Conservation (phyloP, 371 early-diverging fungal genomes). For the Mortierella polycephala region DNA sequence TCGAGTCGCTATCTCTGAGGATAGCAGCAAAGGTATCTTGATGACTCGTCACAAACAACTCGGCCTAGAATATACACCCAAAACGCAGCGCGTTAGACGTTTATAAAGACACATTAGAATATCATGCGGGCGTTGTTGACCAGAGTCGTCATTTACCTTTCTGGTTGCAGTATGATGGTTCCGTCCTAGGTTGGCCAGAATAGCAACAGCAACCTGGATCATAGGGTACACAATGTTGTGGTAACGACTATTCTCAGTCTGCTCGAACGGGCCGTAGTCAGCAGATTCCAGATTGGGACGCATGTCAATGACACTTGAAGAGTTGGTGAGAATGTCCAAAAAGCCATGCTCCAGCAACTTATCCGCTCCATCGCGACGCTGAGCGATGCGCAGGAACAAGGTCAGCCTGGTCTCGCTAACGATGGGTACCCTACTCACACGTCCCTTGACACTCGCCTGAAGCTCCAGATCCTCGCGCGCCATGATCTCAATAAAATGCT, state of each 20-base stretch:
- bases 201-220: slow-evolving; percentile 52
- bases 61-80: slow-evolving; percentile 29
- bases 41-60: slow-evolving; percentile 50
- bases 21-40: slow-evolving; percentile 52
- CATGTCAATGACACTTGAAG: slow-evolving; percentile 74
- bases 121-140: neutral
- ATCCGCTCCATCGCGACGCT: slow-evolving; percentile 79
- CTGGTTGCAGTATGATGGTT: slow-evolving; percentile 48
- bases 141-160: slow-evolving; percentile 25
- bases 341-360: slow-evolving; percentile 79
- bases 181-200: slow-evolving; percentile 51
- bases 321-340: slow-evolving; percentile 81
- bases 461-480: slow-evolving; percentile 75
- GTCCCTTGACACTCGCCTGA: slow-evolving; percentile 65
- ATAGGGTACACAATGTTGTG: slow-evolving; percentile 55
- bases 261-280: slow-evolving; percentile 53
- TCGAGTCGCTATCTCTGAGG: slow-evolving; percentile 36
- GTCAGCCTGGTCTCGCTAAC: slow-evolving; percentile 88
- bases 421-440: slow-evolving; percentile 67
- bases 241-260: slow-evolving; percentile 51
- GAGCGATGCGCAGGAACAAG: slow-evolving; percentile 81
- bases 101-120: neutral
- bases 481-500: slow-evolving; percentile 71
- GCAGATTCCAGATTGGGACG: slow-evolving; percentile 60
- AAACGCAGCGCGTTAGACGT: neutral